phyloP scores from a whole-genome alignment of 495 filamentous ascomycete genomes.

The Aspergillus diversus region DNA sequence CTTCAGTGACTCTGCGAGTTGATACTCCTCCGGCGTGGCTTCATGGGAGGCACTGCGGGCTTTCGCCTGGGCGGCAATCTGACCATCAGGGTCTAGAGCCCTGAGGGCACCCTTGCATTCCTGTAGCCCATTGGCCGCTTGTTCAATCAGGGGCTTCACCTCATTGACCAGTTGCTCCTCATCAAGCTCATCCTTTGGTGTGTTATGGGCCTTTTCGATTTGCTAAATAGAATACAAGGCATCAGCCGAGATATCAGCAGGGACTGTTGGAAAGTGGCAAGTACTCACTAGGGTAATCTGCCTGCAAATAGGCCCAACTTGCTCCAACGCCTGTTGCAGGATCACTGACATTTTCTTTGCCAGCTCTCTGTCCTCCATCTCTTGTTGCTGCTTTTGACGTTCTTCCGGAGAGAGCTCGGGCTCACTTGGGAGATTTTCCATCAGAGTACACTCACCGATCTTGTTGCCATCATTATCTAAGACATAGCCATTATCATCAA shows the following conservation, averaged over 20 bases:
- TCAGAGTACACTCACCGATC: slow-evolving; percentile 60
- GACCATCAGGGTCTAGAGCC: slow-evolving; percentile 81
- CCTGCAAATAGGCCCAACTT: slow-evolving; percentile 76
- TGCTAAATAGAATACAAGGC: slow-evolving; percentile 44
- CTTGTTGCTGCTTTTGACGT: slow-evolving; percentile 50
- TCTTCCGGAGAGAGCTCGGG: slow-evolving; percentile 45
- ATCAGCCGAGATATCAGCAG: slow-evolving; percentile 17
- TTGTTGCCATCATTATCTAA: slow-evolving; percentile 72
- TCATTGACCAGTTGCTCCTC: slow-evolving; percentile 80
- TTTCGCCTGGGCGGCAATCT: slow-evolving; percentile 78
- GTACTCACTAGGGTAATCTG: slow-evolving; percentile 74
- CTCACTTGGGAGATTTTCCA: slow-evolving; percentile 10
- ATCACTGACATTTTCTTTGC: slow-evolving; percentile 72
- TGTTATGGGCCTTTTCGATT: slow-evolving; percentile 75
- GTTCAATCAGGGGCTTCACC: slow-evolving; percentile 79
- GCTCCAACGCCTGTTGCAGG: slow-evolving; percentile 74
- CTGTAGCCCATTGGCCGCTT: slow-evolving; percentile 72
- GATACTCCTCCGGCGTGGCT: slow-evolving; percentile 76
- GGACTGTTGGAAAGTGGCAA: not conserved
- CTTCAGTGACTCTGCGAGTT: slow-evolving; percentile 75
- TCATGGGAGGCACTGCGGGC: slow-evolving; percentile 70
- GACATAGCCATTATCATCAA: slow-evolving; percentile 79
- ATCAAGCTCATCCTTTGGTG: slow-evolving; percentile 79
- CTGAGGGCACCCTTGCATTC: slow-evolving; percentile 84
- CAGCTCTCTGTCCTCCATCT: slow-evolving; percentile 62